Base-by-base conservation (phyloP, 495 filamentous ascomycete genomes). In the Aspergillus ostianus region DNA sequence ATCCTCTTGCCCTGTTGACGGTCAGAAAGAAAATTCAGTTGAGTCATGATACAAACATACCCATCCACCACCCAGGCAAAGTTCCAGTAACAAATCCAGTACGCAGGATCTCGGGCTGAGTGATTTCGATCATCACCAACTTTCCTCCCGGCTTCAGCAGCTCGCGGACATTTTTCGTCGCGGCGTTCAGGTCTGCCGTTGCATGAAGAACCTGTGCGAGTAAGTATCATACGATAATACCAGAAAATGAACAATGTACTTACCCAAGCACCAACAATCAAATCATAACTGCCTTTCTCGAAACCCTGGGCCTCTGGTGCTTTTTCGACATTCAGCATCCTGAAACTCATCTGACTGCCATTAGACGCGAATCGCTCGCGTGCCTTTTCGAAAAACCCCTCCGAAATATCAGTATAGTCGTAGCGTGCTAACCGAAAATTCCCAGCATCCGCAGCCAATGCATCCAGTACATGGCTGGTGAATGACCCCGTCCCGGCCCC, bases 131-230 rank as follows among this genome's bases (percentile, higher is more conserved):
- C 13, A 68, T 9, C 4, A 82, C 18, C 2, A 83, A 64, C 49
- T 74, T 73, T 6, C 82, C 82, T 10, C 79, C 81, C 0, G 80
- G 80, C 55, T 77, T 80, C 21, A 84, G 57, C 0, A 84, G 67
- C 10, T 59, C 51, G 1, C 77, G 69, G 0, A 69, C 55, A 48
- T 80, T 75, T 2, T 8, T 53, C 17, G 83, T 30, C 0, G 74
- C 79, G 17, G 67, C 49, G n/a, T 62, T 55, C 0, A 32, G 27
- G 0, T 81, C 84, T 1, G 75, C 79, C 12, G 49, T 13, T 7
- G 49, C 21, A 56, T 82, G 78, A 7, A 83, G 51, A 17, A 79
- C 75, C 29, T 70, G 67, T 32, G 29, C 29, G 29, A 32, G 29
- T 32, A 32, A 32, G 29, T 3, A 8, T 10, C 29, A 10, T 32